These are phyloP conservation scores for Rhodotorula sp. DNA, from an alignment of 1,284 basidiomycete species.

Conservation along the genomic window DNA sequence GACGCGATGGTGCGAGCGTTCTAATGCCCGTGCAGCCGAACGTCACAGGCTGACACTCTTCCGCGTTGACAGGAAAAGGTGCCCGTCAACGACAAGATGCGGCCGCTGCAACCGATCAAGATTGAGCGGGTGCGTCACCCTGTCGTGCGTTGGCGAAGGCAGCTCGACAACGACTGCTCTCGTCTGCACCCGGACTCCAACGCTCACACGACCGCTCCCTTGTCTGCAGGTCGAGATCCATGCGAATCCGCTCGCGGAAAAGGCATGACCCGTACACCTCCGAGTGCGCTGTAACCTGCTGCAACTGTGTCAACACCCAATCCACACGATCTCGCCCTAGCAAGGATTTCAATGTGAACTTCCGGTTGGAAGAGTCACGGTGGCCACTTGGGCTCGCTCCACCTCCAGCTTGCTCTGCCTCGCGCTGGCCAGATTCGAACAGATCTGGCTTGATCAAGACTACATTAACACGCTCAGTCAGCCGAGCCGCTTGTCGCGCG, in stretches of 20 bases:
- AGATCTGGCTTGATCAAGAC: neutral
- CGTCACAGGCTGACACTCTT: slow-evolving; percentile 28
- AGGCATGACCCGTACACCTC: neutral
- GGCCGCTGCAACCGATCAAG: slow-evolving; percentile 79
- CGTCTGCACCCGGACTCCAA: no score
- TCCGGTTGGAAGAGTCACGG: neutral
- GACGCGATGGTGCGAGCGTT: slow-evolving; percentile 62
- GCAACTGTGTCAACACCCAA: neutral
- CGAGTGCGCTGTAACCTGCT: neutral
- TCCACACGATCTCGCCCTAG: neutral
- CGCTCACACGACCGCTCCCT: slow-evolving; percentile 12
- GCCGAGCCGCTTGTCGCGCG: neutral
- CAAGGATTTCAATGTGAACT: neutral
- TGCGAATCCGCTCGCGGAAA: slow-evolving; percentile 85
- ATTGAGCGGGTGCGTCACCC: slow-evolving; percentile 63
- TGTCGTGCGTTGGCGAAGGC: neutral
- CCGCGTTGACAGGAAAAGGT: slow-evolving; percentile 60
- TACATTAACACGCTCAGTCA: neutral
- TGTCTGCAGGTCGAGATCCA: slow-evolving; percentile 76
- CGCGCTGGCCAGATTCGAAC: neutral
- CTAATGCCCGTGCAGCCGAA: neutral
- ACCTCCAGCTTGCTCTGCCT: neutral
- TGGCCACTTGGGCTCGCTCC: neutral
- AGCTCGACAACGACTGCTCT: no score
- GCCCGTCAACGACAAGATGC: slow-evolving; percentile 85